These are phyloP conservation scores for Termitomyces sp. DNA, from an alignment of 768 basidiomycete genomes.

Conservation along the genomic window DNA sequence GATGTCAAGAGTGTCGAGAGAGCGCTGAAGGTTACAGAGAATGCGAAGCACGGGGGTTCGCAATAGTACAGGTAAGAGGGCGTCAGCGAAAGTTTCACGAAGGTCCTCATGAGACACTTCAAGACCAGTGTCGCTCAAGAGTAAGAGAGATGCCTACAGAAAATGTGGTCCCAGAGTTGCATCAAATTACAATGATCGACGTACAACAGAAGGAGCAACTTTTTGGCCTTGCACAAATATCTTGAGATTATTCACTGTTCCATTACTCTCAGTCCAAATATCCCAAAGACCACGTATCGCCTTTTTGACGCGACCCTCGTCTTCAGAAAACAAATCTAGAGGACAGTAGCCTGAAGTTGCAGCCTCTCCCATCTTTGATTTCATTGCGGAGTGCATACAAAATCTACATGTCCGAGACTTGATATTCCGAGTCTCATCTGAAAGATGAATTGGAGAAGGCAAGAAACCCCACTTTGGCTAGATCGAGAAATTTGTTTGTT, in stretches of 20 bases:
- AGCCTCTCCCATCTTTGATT: conserved; percentile 30
- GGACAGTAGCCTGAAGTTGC: conserved; percentile 68
- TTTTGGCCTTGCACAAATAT: conserved; percentile 67
- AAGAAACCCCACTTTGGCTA: conserved; percentile 99
- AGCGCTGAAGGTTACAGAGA: conserved; percentile 62
- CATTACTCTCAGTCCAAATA: conserved; percentile 62
- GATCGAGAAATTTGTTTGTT: background rate
- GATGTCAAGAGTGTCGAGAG: conserved; percentile 79
- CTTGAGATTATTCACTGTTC: conserved; percentile 74
- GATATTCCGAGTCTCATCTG: conserved; percentile 44
- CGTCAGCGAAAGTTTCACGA: conserved; percentile 45
- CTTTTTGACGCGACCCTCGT: conserved; percentile 49
- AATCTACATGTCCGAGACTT: conserved; percentile 83
- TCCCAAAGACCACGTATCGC: conserved; percentile 73
- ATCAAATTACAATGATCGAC: conserved; percentile 14
- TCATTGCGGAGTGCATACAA: conserved; percentile 79
- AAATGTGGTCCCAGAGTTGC: background rate
- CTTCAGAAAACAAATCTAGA: conserved; percentile 81
- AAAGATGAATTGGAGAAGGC: conserved; percentile 58
- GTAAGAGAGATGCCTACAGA: conserved; percentile 23
- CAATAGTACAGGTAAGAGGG: conserved; percentile 45
- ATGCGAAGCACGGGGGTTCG: conserved; percentile 46
- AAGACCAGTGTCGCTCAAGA: conserved; percentile 16
- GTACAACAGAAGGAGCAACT: conserved; percentile 54
- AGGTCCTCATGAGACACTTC: conserved; percentile 22